Conservation (phyloP, 2,329 filamentous ascomycete species). For the Xylariaceae sp. region DNA sequence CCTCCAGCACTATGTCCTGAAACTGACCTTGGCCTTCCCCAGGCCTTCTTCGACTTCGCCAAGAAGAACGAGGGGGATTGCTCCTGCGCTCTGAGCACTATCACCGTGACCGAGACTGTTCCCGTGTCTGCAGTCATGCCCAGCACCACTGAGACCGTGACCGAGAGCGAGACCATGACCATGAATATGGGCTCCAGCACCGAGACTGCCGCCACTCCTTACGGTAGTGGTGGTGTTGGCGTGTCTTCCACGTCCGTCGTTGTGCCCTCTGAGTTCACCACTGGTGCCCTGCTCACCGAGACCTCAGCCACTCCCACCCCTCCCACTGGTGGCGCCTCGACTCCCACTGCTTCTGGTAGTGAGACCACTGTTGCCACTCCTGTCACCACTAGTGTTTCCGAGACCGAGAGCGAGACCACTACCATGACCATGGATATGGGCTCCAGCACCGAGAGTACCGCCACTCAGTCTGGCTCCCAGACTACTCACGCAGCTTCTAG, state of each 20-base stretch:
- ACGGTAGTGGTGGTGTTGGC: conserved; percentile 16
- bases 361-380: conserved; percentile 1
- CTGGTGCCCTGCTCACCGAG: conserved; percentile 20
- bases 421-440: conserved; percentile 11
- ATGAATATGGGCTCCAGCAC: conserved; percentile 2
- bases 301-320: conserved; percentile 21
- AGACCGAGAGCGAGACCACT: conserved; percentile 3
- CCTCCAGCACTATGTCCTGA: background rate
- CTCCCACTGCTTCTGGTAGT: background rate
- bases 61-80: conserved; percentile 30
- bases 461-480: conserved; percentile 1
- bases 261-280: conserved; percentile 10
- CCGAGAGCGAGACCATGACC: conserved; percentile 25
- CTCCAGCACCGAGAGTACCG: conserved; percentile 9
- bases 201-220: conserved; percentile 20
- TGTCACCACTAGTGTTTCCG: conserved; percentile 3
- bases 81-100: conserved; percentile 31
- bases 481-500: conserved; percentile 5
- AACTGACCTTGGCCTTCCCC: conserved; percentile 1
- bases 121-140: conserved; percentile 17
- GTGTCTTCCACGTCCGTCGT: conserved; percentile 12
- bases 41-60: conserved; percentile 30
- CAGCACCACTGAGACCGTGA: conserved; percentile 15
- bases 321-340: background rate
- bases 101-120: conserved; percentile 29